Evolutionary conservation across 2,329 filamentous ascomycete species (phyloP), one percentile per base, ranked within the genome.

Genomic region (Tolypocladium tropicale): DNA sequence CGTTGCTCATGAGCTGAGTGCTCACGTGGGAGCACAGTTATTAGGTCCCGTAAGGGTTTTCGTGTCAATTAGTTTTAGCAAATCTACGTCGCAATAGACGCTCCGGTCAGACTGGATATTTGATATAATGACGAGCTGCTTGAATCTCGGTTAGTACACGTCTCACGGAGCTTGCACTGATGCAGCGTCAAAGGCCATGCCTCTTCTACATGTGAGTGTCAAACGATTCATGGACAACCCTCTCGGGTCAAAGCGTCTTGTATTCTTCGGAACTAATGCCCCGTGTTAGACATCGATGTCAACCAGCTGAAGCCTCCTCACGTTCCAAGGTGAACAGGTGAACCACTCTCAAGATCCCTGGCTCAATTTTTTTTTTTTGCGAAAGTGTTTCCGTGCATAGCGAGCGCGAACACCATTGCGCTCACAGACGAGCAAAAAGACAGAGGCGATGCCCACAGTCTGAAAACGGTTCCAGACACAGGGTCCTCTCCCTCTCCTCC

Each of bases 1-100:
- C 85, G 52, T 72, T 90, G 60, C 71, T 92, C 65, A 67, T 78
- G 54, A 69, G 66, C 43, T 75, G 67, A 62, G 54, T 36, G 53
- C 11, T 11, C 18, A 11, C 11, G 18, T 21, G 18, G 28, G 12
- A 5, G 28, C 21, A 6, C 18, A 33, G 46, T 28, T 18, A n/a
- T n/a, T 49, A 18, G 46, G 6, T 30, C 32, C n/a, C n/a, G n/a
- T n/a, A n/a, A n/a, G n/a, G n/a, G n/a, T n/a, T 14, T 7, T 21
- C 18, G 10, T 6, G 18, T 21, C 28, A 21, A 50, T 21, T 6
- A 14, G 18, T 18, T 33, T 12, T 21, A 33, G 10, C 9, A 32
- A 10, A 49, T 25, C 3, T 21, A 33, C 28, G 28, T 50, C 46
- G 18, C 28, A 46, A 46, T 16, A 32, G 30, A 14, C 9, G 46